Evolutionary conservation across 2,329 filamentous ascomycete genomes (phyloP).

Genomic region (Byssoonygena ceratinophila): DNA sequence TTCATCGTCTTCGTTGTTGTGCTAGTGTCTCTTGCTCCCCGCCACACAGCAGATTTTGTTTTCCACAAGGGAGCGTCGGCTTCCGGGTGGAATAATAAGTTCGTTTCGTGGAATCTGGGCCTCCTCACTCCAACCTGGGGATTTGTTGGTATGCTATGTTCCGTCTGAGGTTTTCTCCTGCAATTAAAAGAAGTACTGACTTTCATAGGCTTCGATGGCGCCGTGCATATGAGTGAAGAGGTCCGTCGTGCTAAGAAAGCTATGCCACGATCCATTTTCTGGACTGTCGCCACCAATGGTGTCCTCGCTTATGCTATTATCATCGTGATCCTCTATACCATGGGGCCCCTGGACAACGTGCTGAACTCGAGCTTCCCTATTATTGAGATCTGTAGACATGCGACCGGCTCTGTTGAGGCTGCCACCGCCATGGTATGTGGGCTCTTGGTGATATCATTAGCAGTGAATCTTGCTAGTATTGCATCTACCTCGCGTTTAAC

Average conservation of each 20-base stretch:
- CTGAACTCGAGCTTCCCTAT: conserved; percentile 32
- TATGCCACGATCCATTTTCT: conserved; percentile 39
- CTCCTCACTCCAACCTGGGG: conserved; percentile 28
- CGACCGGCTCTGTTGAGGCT: conserved; percentile 33
- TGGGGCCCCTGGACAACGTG: conserved; percentile 32
- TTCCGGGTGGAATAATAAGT: conserved; percentile 28
- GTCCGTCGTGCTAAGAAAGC: conserved; percentile 37
- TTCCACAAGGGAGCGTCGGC: conserved; percentile 22
- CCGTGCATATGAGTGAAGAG: conserved; percentile 42
- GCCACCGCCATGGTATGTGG: conserved; percentile 35
- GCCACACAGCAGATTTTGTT: conserved; percentile 28
- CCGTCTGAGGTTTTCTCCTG: not conserved
- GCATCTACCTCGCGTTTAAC: conserved; percentile 41
- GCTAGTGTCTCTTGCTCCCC: conserved; percentile 25
- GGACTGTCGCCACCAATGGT: conserved; percentile 37
- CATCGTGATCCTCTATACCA: conserved; percentile 36
- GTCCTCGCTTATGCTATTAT: conserved; percentile 35
- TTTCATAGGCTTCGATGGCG: conserved; percentile 37
- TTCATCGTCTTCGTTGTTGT: conserved; percentile 32
- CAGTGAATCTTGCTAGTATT: conserved; percentile 35
- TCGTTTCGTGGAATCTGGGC: conserved; percentile 31
- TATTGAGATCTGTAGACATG: conserved; percentile 35
- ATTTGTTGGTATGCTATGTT: conserved; percentile 23
- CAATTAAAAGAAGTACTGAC: conserved; percentile 2
- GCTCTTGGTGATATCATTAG: conserved; percentile 31